phyloP scores from a whole-genome alignment of 352 stramenopile genomes.

The Aphanomyces euteiches region DNA sequence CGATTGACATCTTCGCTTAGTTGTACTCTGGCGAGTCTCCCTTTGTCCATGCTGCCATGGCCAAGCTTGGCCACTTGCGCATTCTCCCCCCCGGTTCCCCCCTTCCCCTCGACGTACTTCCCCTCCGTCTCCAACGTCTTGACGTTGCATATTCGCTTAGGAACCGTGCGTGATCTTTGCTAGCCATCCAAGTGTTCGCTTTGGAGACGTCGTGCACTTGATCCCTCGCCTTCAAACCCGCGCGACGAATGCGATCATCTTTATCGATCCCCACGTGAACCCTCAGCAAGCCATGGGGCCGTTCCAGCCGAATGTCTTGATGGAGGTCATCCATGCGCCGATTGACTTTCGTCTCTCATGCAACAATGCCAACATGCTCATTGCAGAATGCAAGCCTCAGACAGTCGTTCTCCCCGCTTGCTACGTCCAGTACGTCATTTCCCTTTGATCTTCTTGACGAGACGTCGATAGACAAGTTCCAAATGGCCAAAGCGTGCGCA shows the following conservation, averaged over 20 bases:
- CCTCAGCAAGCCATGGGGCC: constrained; percentile 46
- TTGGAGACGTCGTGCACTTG: constrained; percentile 50
- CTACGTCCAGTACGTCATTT: constrained; percentile 40
- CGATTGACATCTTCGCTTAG: background rate
- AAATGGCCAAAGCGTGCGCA: constrained; percentile 46
- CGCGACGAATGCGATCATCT: constrained; percentile 58
- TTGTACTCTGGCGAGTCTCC: constrained; percentile 65
- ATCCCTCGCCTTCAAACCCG: constrained; percentile 58
- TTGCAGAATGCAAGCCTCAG: constrained; percentile 66
- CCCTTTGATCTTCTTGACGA: too few relatives aligned
- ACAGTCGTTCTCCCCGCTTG: constrained; percentile 67
- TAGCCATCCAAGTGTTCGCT: constrained; percentile 58
- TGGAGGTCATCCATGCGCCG: constrained; percentile 73
- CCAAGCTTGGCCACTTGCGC: constrained; percentile 51
- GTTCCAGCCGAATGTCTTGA: constrained; percentile 50
- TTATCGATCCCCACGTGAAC: constrained; percentile 69
- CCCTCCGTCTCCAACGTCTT: background rate
- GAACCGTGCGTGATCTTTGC: constrained; percentile 61
- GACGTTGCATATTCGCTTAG: constrained; percentile 43
- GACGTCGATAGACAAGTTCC: too few relatives aligned
- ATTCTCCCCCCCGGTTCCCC: constrained; percentile 44
- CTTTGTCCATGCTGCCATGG: constrained; percentile 59
- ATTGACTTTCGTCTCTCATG: constrained; percentile 79
- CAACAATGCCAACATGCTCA: constrained; percentile 82
- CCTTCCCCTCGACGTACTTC: constrained; percentile 43